Evolutionary conservation across 306 rosid species (phyloP), one percentile per base, ranked within the genome.

Genomic region (Castanopsis chinensis): DNA sequence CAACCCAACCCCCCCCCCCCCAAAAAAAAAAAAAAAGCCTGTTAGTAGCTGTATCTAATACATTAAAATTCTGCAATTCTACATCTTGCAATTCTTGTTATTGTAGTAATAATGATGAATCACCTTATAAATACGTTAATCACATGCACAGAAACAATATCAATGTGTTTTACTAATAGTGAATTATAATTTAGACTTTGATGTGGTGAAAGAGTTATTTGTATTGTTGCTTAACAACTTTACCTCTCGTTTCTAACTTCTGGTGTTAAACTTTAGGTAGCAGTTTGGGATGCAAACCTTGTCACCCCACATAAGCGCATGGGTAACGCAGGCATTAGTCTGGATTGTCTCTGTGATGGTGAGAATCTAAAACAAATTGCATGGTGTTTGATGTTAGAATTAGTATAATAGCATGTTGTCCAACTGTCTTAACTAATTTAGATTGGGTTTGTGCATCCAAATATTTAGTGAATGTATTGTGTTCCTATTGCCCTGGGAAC

Each of bases 261-360:
- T 80, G 76, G 72, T 49, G 72, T 61, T 78, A 68, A 82, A 57
- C 75, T 80, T 55, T 86, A 94, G 99, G 80, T 92, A 83, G 99
- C 97, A 81, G 97, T 92, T 77, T 94, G 99, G 99, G 99, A 94
- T 90, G 99, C 99, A 78, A 94, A 94, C 86, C 93, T 94, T 79
- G 92, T 94, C 77, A 79, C 92, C 83, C 97, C 99, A 82, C 99
- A 92, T 84, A 94, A 94, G 87, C 97, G 99, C 75, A 92, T 94
- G 99, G 99, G 99, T 49, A 92, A 94, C 82, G 92, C 93, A 45
- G 86, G 87, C 59, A 78, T 92, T 76, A 88, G 83, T 81, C 84
- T 94, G 67, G 89, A 91, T 83, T 76, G 83, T 84, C 88, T 94
- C 37, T 90, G 95, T 92, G 97, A 94, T 82, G 99, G 99, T 94